phyloP scores from a whole-genome alignment of 202 grass and related monocot genomes.

The Miscanthus sacchariflorus region DNA sequence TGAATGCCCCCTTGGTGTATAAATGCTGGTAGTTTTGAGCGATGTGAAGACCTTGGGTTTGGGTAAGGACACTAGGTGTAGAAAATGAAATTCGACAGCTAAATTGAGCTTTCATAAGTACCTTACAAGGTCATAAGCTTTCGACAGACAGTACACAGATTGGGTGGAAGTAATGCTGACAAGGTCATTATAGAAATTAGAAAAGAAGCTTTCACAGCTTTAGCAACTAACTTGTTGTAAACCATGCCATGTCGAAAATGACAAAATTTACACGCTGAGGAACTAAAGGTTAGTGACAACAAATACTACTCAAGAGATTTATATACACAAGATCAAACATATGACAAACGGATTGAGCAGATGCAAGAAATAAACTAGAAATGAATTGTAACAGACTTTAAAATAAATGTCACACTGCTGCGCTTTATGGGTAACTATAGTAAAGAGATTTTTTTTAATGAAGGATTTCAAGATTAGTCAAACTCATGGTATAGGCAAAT shows the following conservation, averaged over 20 bases:
- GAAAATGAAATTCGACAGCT: neutral
- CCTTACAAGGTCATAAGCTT: neutral
- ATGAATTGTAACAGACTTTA: neutral
- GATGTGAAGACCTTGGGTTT: neutral
- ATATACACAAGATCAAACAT: neutral
- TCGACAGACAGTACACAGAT: neutral
- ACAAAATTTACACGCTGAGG: neutral
- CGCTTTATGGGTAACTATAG: neutral
- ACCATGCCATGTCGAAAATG: neutral
- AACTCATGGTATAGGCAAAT: neutral
- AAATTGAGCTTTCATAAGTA: neutral
- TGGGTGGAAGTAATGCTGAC: neutral
- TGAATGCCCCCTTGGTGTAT: neutral
- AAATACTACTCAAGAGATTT: neutral
- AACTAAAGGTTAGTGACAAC: constrained; percentile 6
- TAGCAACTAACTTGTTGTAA: neutral
- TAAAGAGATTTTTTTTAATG: neutral
- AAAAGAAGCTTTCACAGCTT: neutral
- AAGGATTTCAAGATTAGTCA: neutral
- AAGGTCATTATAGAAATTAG: neutral
- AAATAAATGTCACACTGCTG: neutral
- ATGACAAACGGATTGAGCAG: neutral
- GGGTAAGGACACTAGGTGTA: neutral
- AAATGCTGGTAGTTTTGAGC: neutral
- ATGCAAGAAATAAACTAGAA: neutral